Percentiles rank a stretch among this genome's conserved stretches.
These are phyloP conservation scores for Pythium brassicae DNA, from an alignment of 352 stramenopile genomes.

Conservation along the genomic window DNA sequence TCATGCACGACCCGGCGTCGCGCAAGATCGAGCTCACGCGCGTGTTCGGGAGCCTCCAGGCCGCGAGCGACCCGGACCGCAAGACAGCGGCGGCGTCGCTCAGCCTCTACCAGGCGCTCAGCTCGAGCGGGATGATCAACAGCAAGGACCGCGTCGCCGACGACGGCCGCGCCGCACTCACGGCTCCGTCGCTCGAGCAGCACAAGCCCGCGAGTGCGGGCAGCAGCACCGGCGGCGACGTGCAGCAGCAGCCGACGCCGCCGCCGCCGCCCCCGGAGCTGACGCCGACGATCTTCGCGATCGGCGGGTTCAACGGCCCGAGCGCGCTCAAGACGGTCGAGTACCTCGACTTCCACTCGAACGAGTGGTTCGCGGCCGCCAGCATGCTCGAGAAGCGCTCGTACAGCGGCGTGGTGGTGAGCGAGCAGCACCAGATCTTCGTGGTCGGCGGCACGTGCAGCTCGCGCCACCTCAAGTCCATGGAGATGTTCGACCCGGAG, in stretches of 20 bases:
- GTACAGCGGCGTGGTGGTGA: conserved; percentile 56
- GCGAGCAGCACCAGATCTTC: conserved; percentile 41
- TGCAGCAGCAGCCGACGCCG: neutral
- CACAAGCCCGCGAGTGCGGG: no score
- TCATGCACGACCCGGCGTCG: conserved; percentile 37
- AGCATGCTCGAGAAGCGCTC: conserved; percentile 53
- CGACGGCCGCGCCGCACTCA: neutral
- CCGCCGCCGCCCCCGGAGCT: conserved; percentile 5
- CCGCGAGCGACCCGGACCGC: neutral
- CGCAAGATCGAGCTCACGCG: conserved; percentile 28
- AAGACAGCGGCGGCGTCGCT: conserved; percentile 10
- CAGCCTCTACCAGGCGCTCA: conserved; percentile 15
- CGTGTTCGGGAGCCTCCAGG: conserved; percentile 9
- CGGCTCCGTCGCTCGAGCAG: no score
- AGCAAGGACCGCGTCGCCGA: conserved; percentile 23
- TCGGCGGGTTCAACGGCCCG: conserved; percentile 66
- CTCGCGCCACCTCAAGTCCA: conserved; percentile 47
- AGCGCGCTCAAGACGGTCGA: conserved; percentile 53
- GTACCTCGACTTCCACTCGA: conserved; percentile 59
- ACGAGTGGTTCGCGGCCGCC: conserved; percentile 48
- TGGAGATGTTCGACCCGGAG: conserved; percentile 56
- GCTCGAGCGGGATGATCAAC: conserved; percentile 37
- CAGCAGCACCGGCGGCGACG: no score
- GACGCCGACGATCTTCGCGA: conserved; percentile 59
- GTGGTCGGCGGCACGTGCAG: conserved; percentile 60